Evolutionary conservation across 768 basidiomycete genomes (phyloP), one percentile per base, ranked within the genome.

Genomic region (Termitomyces sp.): DNA sequence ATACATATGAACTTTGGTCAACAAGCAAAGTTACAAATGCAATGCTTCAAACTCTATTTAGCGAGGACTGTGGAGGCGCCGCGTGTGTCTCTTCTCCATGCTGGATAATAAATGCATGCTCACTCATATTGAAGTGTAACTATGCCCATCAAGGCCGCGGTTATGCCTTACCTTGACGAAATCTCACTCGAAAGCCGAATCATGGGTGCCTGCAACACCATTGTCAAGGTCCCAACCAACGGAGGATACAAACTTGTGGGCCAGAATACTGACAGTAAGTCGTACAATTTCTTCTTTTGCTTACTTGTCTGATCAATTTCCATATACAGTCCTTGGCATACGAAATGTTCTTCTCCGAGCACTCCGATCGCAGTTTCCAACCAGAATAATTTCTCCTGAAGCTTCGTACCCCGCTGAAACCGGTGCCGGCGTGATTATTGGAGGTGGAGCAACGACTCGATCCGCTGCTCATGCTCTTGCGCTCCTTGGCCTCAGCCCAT

Each of bases 401-500:
- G 66, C 69, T 2, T 69, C 68, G 7, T 71, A 68, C 53, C 57
- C 64, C 48, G 48, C 45, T 6, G 20, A 34, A 49, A 59, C 59
- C 31, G 60, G 48, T 32, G 73, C 75, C 5, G 75, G 71, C 15
- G 67, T 75, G n/a, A 67, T 77, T 6, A 73, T 77, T 34, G 76
- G 76, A 25, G 76, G 76, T 37, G 76, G 76, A 20, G 76, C 74
- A 7, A 77, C 76, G 31, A 76, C 74, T 15, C 73, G 76, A 36
- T 74, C 74, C 15, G 73, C 76, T 2, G 72, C 71, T 12, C 69
- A 76, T 74, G 83, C 68, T 73, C 76, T 66, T 70, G 73, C 20
- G 71, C 75, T 62, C 74, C 85, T 74, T 82, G 89, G 59, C 80
- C 86, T 80, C 81, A 81, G 45, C 82, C 83, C 86, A 76, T 69